Percentiles rank a stretch among this genome's conserved stretches.
phyloP scores from a whole-genome alignment of 2,329 filamentous ascomycete genomes.

The Cadophora gregata region DNA sequence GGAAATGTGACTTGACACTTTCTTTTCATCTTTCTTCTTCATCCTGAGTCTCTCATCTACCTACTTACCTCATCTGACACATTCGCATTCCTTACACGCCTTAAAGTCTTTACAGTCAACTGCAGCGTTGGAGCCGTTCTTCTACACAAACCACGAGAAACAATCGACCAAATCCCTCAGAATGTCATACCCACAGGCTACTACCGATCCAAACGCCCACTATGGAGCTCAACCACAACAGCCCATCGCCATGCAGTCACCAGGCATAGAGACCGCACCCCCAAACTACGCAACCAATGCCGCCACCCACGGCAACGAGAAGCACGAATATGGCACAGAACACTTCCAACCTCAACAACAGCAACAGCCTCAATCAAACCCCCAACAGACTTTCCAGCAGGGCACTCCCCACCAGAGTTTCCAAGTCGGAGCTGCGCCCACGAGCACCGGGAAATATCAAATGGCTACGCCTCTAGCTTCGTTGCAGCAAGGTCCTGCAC shows the following conservation, averaged over 20 bases:
- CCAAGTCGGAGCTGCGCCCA: not conserved
- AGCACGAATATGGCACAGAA: slow-evolving; percentile 19
- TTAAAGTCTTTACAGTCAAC: not conserved
- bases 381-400: slow-evolving; percentile 14
- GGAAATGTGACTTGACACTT: not conserved
- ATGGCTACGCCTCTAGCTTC: slow-evolving; percentile 28
- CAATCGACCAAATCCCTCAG: not conserved
- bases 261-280: slow-evolving; percentile 18
- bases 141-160: not conserved
- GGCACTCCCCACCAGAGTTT: slow-evolving; percentile 11
- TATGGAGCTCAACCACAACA: not conserved
- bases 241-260: slow-evolving; percentile 7
- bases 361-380: not conserved
- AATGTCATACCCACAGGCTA: slow-evolving; percentile 8
- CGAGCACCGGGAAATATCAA: slow-evolving; percentile 20
- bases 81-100: not conserved
- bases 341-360: slow-evolving; percentile 3
- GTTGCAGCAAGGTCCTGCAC: slow-evolving; percentile 29
- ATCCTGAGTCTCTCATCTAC: not conserved
- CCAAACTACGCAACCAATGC: slow-evolving; percentile 13
- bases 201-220: slow-evolving; percentile 1
- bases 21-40: not conserved
- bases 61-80: not conserved
- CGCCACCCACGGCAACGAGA: slow-evolving; percentile 5
- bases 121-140: not conserved